Conservation (phyloP, 148 eudicot species). For the Nepenthes mirabilis region DNA sequence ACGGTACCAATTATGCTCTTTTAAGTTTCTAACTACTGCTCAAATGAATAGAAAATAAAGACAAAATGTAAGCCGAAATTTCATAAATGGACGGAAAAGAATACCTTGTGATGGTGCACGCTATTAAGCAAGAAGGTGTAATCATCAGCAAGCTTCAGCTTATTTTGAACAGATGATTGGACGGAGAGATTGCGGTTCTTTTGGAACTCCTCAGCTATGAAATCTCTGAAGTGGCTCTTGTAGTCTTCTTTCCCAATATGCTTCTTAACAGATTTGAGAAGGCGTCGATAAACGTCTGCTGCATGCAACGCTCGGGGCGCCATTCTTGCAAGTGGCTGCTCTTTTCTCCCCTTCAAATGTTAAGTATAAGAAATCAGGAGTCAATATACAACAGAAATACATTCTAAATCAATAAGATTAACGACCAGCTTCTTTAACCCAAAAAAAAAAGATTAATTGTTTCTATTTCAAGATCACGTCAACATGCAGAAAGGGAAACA, state of each 20-base stretch:
- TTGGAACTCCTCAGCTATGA: conserved; percentile 48
- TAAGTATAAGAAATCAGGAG: not conserved
- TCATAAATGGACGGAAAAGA: not conserved
- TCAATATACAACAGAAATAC: too few relatives aligned
- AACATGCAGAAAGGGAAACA: too few relatives aligned
- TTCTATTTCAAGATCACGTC: too few relatives aligned
- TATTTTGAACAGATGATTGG: conserved; percentile 28
- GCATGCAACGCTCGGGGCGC: conserved; percentile 44
- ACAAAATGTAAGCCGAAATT: not conserved
- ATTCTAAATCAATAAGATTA: too few relatives aligned
- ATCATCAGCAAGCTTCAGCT: conserved; percentile 62
- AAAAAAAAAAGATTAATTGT: too few relatives aligned
- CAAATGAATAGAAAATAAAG: too few relatives aligned
- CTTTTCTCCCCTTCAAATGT: conserved; percentile 6
- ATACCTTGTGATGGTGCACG: conserved; percentile 82
- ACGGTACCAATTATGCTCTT: too few relatives aligned
- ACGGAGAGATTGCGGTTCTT: conserved; percentile 25
- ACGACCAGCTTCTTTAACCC: too few relatives aligned
- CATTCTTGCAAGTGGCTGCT: conserved; percentile 18
- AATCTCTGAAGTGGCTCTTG: conserved; percentile 53
- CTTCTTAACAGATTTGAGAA: conserved; percentile 64
- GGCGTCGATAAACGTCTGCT: conserved; percentile 46
- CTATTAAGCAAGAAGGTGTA: conserved; percentile 62
- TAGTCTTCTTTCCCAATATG: conserved; percentile 58
- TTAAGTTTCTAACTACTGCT: too few relatives aligned